Base-by-base conservation (phyloP, 805 yeast genomes). In the Saccharomycopsis synnaedendra region DNA sequence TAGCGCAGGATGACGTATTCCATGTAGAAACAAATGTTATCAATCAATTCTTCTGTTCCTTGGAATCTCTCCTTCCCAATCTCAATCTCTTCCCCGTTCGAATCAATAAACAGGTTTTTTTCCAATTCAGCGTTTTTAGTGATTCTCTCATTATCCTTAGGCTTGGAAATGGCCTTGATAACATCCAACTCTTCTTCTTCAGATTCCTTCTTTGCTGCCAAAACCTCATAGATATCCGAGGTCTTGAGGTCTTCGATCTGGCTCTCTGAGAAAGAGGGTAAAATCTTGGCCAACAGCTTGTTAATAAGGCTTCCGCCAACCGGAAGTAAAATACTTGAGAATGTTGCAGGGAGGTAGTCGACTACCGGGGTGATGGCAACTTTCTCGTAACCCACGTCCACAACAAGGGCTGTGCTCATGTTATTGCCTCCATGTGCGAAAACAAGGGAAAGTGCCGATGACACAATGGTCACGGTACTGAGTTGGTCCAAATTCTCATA, bases 51-150 rank as follows among this genome's bases (percentile, higher is more conserved):
- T 42, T 74, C 78, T 36, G 83, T 68, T 1, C 97, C 97, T 60
- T 76, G 81, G 64, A 90, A 90, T 57, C 97, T 72, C 66, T 88
- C 95, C 51, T 80, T 84, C 3, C 97, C 97, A n/a, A 90, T 78
- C 5, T 68, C 67, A n/a, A 84, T 60, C 47, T 66, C 66, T 43
- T 72, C 67, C 3, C 85, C 83, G 4, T 63, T 58, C 6, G 72
- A 63, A 63, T 85, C 95, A 32, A 68, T 60, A 59, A 89, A 90
- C 5, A 70, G 61, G 62, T 88, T 89, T n/a, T 67, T 72, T 56
- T 84, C 90, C 50, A 81, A 62, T 58, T 86, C 90, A 37, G 75
- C 69, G 64, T 90, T 89, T 34, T 74, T 69, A 8, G 36, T 34
- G 10, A 9, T 8, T n/a, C n/a, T 8, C 36, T 34, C 10, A n/a